Percentiles rank a stretch among this genome's conserved stretches.
These are phyloP conservation scores for Trifolium repens DNA, from an alignment of 306 rosid species.

Conservation along the genomic window DNA sequence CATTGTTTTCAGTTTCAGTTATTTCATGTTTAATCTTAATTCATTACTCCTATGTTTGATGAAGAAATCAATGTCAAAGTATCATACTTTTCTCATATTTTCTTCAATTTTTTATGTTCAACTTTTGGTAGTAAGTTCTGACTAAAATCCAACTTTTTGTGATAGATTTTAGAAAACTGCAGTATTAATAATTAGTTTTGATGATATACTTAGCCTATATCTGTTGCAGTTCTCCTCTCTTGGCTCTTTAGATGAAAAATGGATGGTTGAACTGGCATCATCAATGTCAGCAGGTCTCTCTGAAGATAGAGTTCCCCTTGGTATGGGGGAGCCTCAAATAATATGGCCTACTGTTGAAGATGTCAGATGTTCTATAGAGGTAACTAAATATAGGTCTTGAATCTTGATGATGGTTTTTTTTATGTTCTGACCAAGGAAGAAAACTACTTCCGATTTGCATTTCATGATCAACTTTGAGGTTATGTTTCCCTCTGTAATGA, in stretches of 20 bases:
- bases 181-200: constrained; percentile 5
- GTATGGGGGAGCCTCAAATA: constrained; percentile 82
- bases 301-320: constrained; percentile 78
- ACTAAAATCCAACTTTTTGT: constrained; percentile 34
- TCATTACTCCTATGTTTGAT: constrained; percentile 19
- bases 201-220: constrained; percentile 16
- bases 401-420: neutral
- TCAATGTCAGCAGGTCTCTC: constrained; percentile 87
- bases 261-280: constrained; percentile 86
- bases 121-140: constrained; percentile 10
- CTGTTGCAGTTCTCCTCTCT: constrained; percentile 87
- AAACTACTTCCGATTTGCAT: too few relatives aligned
- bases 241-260: constrained; percentile 95
- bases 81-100: neutral
- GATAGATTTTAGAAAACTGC: constrained; percentile 22
- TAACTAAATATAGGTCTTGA: constrained; percentile 19
- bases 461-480: too few relatives aligned
- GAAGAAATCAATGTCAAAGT: neutral
- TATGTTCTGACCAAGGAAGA: too few relatives aligned
- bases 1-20: constrained; percentile 14
- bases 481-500: too few relatives aligned
- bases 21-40: constrained; percentile 12
- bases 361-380: constrained; percentile 92
- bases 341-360: constrained; percentile 98
- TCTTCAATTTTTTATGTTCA: constrained; percentile 34